These are phyloP conservation scores for Teratosphaeria pseudoeucalypti DNA, from an alignment of 2,329 filamentous ascomycete genomes.

Conservation along the genomic window DNA sequence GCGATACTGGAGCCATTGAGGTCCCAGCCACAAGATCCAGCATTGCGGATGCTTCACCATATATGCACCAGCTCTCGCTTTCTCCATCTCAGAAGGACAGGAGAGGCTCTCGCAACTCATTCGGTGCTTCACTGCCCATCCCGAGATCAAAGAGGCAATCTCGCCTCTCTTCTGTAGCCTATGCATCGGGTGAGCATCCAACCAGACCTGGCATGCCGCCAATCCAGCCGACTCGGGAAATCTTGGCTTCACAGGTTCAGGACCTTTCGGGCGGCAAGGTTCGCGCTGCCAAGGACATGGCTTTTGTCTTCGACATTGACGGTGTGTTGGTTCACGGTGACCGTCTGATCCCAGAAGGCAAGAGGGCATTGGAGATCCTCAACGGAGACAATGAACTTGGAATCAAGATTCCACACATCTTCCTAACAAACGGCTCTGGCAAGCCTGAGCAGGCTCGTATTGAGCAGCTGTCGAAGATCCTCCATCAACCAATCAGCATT, in stretches of 20 bases:
- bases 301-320: slow-evolving; percentile 70
- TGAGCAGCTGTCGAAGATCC: slow-evolving; percentile 57
- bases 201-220: slow-evolving; percentile 47
- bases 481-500: slow-evolving; percentile 53
- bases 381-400: slow-evolving; percentile 69
- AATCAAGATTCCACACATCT: slow-evolving; percentile 67
- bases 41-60: slow-evolving; percentile 55
- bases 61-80: slow-evolving; percentile 64
- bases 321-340: slow-evolving; percentile 67
- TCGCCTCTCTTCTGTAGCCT: slow-evolving; percentile 53
- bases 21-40: slow-evolving; percentile 58
- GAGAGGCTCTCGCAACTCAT: slow-evolving; percentile 63
- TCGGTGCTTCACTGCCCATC: slow-evolving; percentile 62
- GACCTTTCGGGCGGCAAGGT: slow-evolving; percentile 57
- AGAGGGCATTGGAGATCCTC: slow-evolving; percentile 56
- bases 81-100: slow-evolving; percentile 58
- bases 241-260: slow-evolving; percentile 61
- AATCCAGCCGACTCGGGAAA: slow-evolving; percentile 53
- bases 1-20: slow-evolving; percentile 48
- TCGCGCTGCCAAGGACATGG: slow-evolving; percentile 63
- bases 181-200: slow-evolving; percentile 34
- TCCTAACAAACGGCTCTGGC: slow-evolving; percentile 64
- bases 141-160: slow-evolving; percentile 60
- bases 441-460: slow-evolving; percentile 57
- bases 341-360: slow-evolving; percentile 57